Conservation (phyloP, 2,329 filamentous ascomycete genomes). For the Didymella lethalis region DNA sequence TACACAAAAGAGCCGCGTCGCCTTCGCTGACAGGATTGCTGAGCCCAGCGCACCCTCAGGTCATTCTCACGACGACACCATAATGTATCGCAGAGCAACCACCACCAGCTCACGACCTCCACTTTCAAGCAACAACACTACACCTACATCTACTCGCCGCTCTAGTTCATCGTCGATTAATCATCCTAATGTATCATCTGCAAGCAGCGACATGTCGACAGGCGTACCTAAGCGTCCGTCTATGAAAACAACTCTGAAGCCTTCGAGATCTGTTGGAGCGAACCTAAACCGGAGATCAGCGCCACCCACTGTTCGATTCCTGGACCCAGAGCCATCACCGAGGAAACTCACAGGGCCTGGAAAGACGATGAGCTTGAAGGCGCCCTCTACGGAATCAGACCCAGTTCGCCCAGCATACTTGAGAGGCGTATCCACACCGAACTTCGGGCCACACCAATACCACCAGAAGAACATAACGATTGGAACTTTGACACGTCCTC, state of each 20-base stretch:
- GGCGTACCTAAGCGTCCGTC: conserved; percentile 25
- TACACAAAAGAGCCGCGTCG: conserved; percentile 27
- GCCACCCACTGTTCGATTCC: conserved; percentile 37
- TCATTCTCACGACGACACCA: conserved; percentile 5
- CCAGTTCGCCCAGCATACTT: conserved; percentile 10
- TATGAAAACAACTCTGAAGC: conserved; percentile 36
- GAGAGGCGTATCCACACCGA: conserved; percentile 19
- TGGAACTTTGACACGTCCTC: conserved; percentile 12
- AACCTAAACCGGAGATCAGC: conserved; percentile 27
- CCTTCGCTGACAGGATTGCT: conserved; percentile 7
- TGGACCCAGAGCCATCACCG: conserved; percentile 29
- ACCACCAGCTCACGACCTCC: conserved; percentile 19
- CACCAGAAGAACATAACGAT: conserved; percentile 12
- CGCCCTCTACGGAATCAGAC: not conserved
- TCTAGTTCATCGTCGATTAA: conserved; percentile 25
- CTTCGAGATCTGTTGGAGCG: conserved; percentile 25
- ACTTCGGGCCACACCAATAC: conserved; percentile 19
- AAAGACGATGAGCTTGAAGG: conserved; percentile 1
- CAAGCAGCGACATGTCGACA: conserved; percentile 14
- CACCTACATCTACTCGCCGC: conserved; percentile 27
- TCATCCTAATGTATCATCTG: conserved; percentile 31
- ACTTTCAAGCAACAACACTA: conserved; percentile 28
- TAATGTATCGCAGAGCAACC: conserved; percentile 14
- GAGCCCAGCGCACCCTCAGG: conserved; percentile 16
- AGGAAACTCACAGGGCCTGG: conserved; percentile 11